Conservation (phyloP, 2,329 filamentous ascomycete genomes). For the Myotisia sp. region DNA sequence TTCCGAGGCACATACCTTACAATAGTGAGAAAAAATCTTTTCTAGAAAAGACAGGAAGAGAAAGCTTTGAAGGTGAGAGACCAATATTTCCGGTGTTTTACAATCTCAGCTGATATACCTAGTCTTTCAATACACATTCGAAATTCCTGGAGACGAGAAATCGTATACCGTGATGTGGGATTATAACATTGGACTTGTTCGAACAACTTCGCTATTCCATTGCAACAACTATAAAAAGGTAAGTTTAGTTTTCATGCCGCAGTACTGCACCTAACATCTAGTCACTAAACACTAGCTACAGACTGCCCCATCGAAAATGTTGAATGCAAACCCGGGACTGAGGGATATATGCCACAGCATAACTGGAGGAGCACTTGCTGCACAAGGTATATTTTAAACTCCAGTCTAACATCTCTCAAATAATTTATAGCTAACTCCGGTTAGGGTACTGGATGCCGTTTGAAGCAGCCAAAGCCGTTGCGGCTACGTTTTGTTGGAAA, state of each 20-base stretch:
- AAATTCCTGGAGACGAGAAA: conserved; percentile 49
- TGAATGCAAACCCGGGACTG: conserved; percentile 63
- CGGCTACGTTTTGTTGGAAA: conserved; percentile 72
- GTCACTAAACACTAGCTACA: conserved; percentile 23
- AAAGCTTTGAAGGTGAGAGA: conserved; percentile 34
- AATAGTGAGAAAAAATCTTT: conserved; percentile 90
- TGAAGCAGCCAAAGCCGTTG: conserved; percentile 68
- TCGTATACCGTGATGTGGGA: conserved; percentile 86
- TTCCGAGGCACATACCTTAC: conserved; percentile 71
- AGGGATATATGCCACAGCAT: conserved; percentile 87
- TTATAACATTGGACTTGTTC: conserved; percentile 83
- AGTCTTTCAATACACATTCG: conserved; percentile 81
- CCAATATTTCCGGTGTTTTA: not conserved
- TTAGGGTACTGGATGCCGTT: conserved; percentile 97
- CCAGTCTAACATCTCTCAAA: not conserved
- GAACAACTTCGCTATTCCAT: conserved; percentile 92
- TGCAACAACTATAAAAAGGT: conserved; percentile 80
- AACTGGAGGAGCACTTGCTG: conserved; percentile 76
- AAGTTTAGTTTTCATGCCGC: conserved; percentile 15
- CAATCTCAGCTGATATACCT: not conserved
- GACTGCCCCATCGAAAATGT: conserved; percentile 79
- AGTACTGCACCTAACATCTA: not conserved
- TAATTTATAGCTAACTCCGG: conserved; percentile 10
- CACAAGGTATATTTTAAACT: conserved; percentile 54
- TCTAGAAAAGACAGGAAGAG: conserved; percentile 67